Base-by-base conservation (phyloP, 1,139 yeast genomes). In the Protomyces lactucae-debilis region DNA sequence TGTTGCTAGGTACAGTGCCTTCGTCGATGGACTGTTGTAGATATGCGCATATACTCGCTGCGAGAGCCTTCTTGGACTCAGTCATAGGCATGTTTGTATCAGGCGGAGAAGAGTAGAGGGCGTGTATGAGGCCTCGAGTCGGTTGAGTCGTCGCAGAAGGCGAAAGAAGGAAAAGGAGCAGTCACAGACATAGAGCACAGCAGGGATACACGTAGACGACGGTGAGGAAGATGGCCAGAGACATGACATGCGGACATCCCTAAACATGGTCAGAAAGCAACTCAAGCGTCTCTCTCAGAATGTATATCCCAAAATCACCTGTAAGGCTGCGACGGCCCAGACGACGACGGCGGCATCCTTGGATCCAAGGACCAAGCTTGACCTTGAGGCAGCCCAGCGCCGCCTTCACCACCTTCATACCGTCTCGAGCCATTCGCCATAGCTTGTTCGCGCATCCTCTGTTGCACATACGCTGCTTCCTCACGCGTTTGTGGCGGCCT, bases 1-100 rank as follows among this genome's bases (percentile, higher is more conserved):
- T 89, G 70, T 92, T 98, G 69, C 86, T 88, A 51, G 86, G 78
- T 61, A 92, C 82, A 57, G 83, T 81, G 64, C 89, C 88, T 69
- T 83, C 80, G 55, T 81, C 74, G 40, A 88, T 83, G 8, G 90
- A 79, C 28, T 78, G 73, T 71, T 83, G 82, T 71, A 93, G 82
- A 74, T 86, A 92, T 69, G 85, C 83, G 61, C 91, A 85, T 68
- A 93, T 85, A 28, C 64, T 55, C 25, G 59, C 28, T 8, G 64
- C 64, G 14, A 60, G 59, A 8, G 45, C 54, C 25, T 55, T 59
- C 57, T 60, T 60, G n/a, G 56, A 46, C 53, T 56, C 54, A 28
- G 37, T 56, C 18, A n/a, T 3, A 10, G 25, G 32, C 52, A 35
- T 43, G 2, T 43, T 5, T n/a, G 12, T 9, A n/a, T 16, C 48